Percentiles rank a stretch among this genome's conserved stretches.
These are phyloP conservation scores for Pseudogymnoascus sp. DNA, from an alignment of 2,329 filamentous ascomycete species.

Conservation along the genomic window DNA sequence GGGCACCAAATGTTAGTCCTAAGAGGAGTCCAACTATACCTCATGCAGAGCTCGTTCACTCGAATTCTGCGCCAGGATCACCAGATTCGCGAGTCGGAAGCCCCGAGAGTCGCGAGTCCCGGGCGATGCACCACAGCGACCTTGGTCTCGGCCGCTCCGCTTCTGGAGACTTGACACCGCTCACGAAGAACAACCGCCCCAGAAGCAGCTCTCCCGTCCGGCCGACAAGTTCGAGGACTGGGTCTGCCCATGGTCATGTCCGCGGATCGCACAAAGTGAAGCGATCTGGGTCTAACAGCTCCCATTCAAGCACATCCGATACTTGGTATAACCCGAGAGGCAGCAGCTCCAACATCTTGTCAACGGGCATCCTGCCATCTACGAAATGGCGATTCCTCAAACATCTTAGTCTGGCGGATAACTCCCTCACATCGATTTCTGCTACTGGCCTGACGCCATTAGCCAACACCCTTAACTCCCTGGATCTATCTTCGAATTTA, in stretches of 20 bases:
- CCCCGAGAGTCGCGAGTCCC: constrained; percentile 15
- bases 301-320: constrained; percentile 69
- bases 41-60: constrained; percentile 59
- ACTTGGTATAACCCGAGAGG: constrained; percentile 57
- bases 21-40: constrained; percentile 57
- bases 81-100: constrained; percentile 36
- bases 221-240: constrained; percentile 66
- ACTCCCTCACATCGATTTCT: constrained; percentile 75
- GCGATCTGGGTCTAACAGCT: constrained; percentile 86
- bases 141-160: constrained; percentile 12
- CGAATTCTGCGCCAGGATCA: constrained; percentile 62
- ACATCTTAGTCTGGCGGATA: constrained; percentile 87
- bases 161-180: constrained; percentile 25
- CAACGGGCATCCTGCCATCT: constrained; percentile 64
- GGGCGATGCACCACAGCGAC: background rate
- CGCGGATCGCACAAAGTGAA: constrained; percentile 68
- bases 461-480: constrained; percentile 79
- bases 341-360: constrained; percentile 72
- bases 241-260: constrained; percentile 48
- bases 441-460: constrained; percentile 71
- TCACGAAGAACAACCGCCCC: constrained; percentile 38
- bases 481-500: constrained; percentile 87
- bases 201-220: constrained; percentile 77
- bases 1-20: constrained; percentile 51
- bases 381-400: constrained; percentile 94